Conservation (phyloP, 208 protist genomes). For the Crithidia expoeki region DNA sequence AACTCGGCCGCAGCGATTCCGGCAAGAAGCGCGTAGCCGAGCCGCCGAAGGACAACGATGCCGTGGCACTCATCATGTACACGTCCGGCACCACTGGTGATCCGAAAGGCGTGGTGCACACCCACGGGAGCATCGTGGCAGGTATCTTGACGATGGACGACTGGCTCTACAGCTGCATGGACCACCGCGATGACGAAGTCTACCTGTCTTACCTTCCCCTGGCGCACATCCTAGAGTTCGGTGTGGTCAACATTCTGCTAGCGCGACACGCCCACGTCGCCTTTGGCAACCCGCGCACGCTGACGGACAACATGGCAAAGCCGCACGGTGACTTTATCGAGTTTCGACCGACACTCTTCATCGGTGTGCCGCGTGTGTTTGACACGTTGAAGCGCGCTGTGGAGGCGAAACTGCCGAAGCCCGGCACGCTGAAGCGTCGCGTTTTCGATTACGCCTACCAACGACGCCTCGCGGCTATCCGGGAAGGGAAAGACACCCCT, state of each 20-base stretch:
- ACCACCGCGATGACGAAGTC: conserved; percentile 32
- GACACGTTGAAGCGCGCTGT: conserved; percentile 83
- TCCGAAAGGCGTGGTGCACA: conserved; percentile 91
- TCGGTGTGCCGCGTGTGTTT: conserved; percentile 90
- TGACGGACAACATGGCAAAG: conserved; percentile 70
- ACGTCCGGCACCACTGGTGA: conserved; percentile 91
- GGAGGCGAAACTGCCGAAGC: conserved; percentile 71
- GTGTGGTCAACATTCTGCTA: conserved; percentile 73
- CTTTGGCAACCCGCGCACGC: conserved; percentile 80
- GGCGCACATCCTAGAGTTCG: conserved; percentile 93
- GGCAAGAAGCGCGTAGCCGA: conserved; percentile 35
- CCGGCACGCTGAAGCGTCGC: conserved; percentile 63
- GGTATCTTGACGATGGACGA: conserved; percentile 56
- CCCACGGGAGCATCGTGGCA: conserved; percentile 62
- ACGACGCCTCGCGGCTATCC: conserved; percentile 61
- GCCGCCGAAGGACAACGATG: conserved; percentile 42
- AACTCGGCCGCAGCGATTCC: conserved; percentile 26
- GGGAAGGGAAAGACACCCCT: conserved; percentile 80
- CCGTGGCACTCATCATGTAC: conserved; percentile 57
- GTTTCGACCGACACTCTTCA: conserved; percentile 74
- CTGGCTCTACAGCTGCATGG: conserved; percentile 23
- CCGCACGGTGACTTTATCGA: conserved; percentile 85
- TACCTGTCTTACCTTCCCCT: conserved; percentile 92
- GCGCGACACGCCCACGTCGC: conserved; percentile 59
- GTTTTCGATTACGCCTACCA: conserved; percentile 81